These are phyloP conservation scores for Sphagnurus paluster DNA, from an alignment of 1,284 basidiomycete species.

Conservation along the genomic window DNA sequence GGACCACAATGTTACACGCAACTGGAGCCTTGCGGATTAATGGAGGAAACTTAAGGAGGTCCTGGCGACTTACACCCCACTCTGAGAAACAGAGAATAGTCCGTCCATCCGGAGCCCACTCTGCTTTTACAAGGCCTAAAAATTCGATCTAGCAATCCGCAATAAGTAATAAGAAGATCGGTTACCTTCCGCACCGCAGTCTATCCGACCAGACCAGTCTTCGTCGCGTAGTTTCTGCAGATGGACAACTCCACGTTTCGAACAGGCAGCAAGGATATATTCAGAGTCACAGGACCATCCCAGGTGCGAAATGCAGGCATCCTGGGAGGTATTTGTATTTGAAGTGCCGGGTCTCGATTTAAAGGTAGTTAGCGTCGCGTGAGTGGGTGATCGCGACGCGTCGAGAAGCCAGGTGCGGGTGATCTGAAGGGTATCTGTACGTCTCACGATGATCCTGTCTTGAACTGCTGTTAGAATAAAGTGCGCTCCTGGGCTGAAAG, in stretches of 20 bases:
- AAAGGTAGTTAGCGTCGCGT: slow-evolving; percentile 35
- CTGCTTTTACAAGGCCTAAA: slow-evolving; percentile 68
- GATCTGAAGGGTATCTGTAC: slow-evolving; percentile 75
- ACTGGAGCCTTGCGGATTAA: slow-evolving; percentile 38
- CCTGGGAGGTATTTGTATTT: slow-evolving; percentile 19
- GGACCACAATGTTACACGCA: slow-evolving; percentile 82
- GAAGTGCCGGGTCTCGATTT: slow-evolving; percentile 27
- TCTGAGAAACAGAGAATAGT: slow-evolving; percentile 85
- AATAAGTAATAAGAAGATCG: neutral
- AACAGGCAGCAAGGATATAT: slow-evolving; percentile 74
- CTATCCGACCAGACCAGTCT: slow-evolving; percentile 68
- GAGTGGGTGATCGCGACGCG: slow-evolving; percentile 46
- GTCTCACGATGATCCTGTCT: slow-evolving; percentile 71
- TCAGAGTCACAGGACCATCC: slow-evolving; percentile 85
- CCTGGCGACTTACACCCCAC: slow-evolving; percentile 69
- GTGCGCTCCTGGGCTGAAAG: slow-evolving; percentile 73
- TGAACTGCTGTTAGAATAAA: slow-evolving; percentile 74
- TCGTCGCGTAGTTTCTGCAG: slow-evolving; percentile 76
- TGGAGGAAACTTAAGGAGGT: neutral
- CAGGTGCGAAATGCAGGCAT: slow-evolving; percentile 64
- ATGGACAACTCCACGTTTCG: slow-evolving; percentile 63
- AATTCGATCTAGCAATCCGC: slow-evolving; percentile 5
- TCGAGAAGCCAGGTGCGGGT: slow-evolving; percentile 70
- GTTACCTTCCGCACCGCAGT: slow-evolving; percentile 74
- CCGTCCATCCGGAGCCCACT: slow-evolving; percentile 84